Conservation (phyloP, 139 green algal genomes). For the Desmodesmus armatus region DNA sequence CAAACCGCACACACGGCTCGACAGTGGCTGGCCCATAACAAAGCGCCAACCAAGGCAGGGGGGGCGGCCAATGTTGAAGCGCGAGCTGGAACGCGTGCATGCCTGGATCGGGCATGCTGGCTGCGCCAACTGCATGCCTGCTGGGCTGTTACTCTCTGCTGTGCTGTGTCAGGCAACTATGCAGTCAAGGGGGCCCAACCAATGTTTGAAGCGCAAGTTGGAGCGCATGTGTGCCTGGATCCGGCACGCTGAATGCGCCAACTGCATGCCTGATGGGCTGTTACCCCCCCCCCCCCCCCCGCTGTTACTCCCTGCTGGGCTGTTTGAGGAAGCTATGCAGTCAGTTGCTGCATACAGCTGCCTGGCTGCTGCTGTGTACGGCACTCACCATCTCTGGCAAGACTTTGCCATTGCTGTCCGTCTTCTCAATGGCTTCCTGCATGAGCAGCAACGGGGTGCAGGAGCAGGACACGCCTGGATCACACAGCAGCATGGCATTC, state of each 20-base stretch:
- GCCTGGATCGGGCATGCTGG: neutral
- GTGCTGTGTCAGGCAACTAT: too few relatives aligned
- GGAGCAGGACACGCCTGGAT: neutral
- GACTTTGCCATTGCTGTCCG: constrained; percentile 93
- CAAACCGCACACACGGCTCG: neutral
- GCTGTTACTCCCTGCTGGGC: neutral
- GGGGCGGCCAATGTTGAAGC: too few relatives aligned
- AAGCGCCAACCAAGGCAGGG: too few relatives aligned
- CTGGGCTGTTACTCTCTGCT: too few relatives aligned
- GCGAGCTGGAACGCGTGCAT: neutral
- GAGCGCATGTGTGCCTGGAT: neutral
- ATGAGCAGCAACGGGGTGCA: neutral
- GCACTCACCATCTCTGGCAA: constrained; percentile 96
- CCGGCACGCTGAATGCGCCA: neutral
- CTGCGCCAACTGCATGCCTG: neutral
- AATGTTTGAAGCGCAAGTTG: neutral
- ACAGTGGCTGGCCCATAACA: too few relatives aligned
- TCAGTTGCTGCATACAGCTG: neutral
- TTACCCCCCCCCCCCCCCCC: neutral
- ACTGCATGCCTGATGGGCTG: neutral
- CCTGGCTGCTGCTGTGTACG: neutral
- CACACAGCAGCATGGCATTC: too few relatives aligned
- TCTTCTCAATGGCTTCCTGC: constrained; percentile 99
- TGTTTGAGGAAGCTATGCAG: neutral
- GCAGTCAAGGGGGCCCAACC: too few relatives aligned